A percentile compares a stretch with the other conserved stretches of the same genome.
phyloP scores from a whole-genome alignment of 2,329 filamentous ascomycete genomes.

The Aspergillus pseudotamarii region DNA sequence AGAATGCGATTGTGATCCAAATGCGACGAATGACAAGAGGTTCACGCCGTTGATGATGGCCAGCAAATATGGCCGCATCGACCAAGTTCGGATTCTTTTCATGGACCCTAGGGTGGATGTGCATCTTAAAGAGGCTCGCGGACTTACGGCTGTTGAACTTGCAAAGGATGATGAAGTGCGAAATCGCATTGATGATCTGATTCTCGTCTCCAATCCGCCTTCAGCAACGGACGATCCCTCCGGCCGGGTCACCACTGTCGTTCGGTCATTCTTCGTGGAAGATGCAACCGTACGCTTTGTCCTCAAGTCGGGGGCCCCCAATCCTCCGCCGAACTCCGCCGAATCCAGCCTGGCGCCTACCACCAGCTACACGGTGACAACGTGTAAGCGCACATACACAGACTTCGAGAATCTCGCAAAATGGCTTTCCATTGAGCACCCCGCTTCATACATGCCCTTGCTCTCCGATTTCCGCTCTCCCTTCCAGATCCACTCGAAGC shows the following conservation, averaged over 20 bases:
- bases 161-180: slow-evolving; percentile 97
- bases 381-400: slow-evolving; percentile 79
- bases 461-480: slow-evolving; percentile 78
- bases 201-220: slow-evolving; percentile 72
- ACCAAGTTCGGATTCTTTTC: slow-evolving; percentile 88
- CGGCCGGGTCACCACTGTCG: slow-evolving; percentile 85
- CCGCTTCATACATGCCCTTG: slow-evolving; percentile 89
- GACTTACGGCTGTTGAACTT: slow-evolving; percentile 90
- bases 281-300: slow-evolving; percentile 92
- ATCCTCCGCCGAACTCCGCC: slow-evolving; percentile 29
- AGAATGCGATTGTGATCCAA: slow-evolving; percentile 90
- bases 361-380: slow-evolving; percentile 86
- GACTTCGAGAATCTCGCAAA: slow-evolving; percentile 91
- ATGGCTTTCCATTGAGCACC: slow-evolving; percentile 84
- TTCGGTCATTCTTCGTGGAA: slow-evolving; percentile 95
- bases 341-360: slow-evolving; percentile 58
- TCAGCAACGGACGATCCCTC: slow-evolving; percentile 62
- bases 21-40: slow-evolving; percentile 89
- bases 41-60: slow-evolving; percentile 98
- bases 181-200: slow-evolving; percentile 93
- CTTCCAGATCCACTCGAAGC: slow-evolving; percentile 90
- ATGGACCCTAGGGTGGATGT: slow-evolving; percentile 85
- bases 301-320: slow-evolving; percentile 88
- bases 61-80: slow-evolving; percentile 94
- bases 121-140: slow-evolving; percentile 79